Base-by-base conservation (phyloP, 371 early-diverging fungal species). In the Mortierella sp. region DNA sequence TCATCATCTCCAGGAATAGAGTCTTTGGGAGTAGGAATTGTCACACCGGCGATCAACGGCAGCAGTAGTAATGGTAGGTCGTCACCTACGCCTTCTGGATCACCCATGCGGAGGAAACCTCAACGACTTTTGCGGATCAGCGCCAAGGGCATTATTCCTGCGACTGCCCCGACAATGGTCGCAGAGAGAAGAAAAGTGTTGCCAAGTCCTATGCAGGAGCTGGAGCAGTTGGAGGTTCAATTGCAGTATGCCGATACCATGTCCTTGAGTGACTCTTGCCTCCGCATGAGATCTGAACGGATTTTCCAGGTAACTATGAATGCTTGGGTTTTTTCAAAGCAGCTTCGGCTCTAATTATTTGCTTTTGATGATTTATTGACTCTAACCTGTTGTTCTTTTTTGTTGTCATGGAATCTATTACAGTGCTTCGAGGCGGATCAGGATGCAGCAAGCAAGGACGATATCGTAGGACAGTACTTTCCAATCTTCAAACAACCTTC, bases 91-190 rank as follows among this genome's bases (percentile, higher is more conserved):
- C 13, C 46, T 34, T 31, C 73, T n/a, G 71, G 72, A 5, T 78
- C 76, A 40, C 72, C 82, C 2, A 74, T 26, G 19, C 72, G 75
- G n/a, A 75, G 64, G 28, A 86, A 86, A n/a, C 82, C 79, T 5
- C 81, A 86, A n/a, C 67, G 86, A 16, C 67, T 86, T 4, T 57
- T 82, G 55, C 69, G 86, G 72, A 86, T 86, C 71, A 86, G 77
- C 24, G 78, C 79, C 28, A 78, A 76, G 37, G 79, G 82, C 9
- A 81, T 86, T 40, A 26, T 81, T 10, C 82, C 82, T 2, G 86
- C 79, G 0, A 69, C 86, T 0, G 79, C 82, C 9, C 86, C 86
- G 8, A 43, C 74, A 11, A 31, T 57, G 54, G 31, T 43, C 11
- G 14, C 31, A 0, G 53, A 71, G 16, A 46, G 44, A n/a, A 71